A percentile compares a stretch with the other conserved stretches of the same genome.
These are phyloP conservation scores for Canavalia ensiformis DNA, from an alignment of 306 rosid genomes.

Conservation along the genomic window DNA sequence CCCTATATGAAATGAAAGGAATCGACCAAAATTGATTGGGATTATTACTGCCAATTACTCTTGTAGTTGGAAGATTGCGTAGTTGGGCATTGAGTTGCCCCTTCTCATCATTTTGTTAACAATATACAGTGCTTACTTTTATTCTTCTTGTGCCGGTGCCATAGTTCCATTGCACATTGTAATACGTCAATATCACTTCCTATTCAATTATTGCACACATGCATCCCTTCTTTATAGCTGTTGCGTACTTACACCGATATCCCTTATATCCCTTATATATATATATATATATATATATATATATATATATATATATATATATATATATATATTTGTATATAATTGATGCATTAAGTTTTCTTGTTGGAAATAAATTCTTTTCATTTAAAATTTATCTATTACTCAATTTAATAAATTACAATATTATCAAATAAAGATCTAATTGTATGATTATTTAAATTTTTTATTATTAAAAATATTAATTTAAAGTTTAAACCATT, in stretches of 20 bases:
- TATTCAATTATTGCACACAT: neutral
- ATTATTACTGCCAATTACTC: neutral
- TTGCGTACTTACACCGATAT: neutral
- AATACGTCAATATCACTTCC: neutral
- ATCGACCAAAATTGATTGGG: neutral
- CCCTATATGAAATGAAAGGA: neutral
- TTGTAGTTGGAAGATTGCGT: neutral
- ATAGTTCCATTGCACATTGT: neutral
- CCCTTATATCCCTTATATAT: neutral
- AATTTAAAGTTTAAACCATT: too few species aligned
- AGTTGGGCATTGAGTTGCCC: neutral
- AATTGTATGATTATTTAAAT: too few species aligned
- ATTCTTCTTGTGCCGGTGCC: neutral
- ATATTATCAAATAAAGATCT: too few species aligned
- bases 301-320: too few species aligned
- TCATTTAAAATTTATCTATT: too few species aligned
- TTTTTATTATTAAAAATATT: too few species aligned
- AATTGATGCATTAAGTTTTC: too few species aligned
- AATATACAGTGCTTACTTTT: neutral
- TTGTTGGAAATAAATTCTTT: too few species aligned
- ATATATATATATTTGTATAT: too few species aligned
- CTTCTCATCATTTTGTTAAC: neutral
- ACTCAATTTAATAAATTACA: too few species aligned
- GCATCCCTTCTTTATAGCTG: neutral
- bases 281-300: too few species aligned